Evolutionary conservation across 352 stramenopile species (phyloP).

Genomic region (Halophytophthora polymorphica): DNA sequence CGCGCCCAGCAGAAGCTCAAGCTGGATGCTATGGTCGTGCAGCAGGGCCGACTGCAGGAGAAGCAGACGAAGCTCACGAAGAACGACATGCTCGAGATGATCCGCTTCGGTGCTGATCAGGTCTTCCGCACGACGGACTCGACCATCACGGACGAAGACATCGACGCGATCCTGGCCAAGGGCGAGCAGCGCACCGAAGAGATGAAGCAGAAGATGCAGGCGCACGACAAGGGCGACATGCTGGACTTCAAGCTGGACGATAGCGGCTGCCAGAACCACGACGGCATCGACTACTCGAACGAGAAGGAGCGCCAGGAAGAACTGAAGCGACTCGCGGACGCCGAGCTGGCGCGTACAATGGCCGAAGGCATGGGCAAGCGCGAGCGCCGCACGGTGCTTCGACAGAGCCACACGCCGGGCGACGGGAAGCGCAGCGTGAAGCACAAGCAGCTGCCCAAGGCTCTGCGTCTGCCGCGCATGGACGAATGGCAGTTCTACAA

Average conservation of each 20-base stretch:
- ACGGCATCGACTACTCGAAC: slow-evolving; percentile 96
- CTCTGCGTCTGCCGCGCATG: slow-evolving; percentile 74
- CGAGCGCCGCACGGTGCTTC: slow-evolving; percentile 76
- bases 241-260: slow-evolving; percentile 93
- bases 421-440: slow-evolving; percentile 62
- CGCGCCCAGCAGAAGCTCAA: slow-evolving; percentile 97
- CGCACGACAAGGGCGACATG: slow-evolving; percentile 82
- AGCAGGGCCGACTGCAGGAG: slow-evolving; percentile 82
- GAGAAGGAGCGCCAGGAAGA: slow-evolving; percentile 86
- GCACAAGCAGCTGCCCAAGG: slow-evolving; percentile 78
- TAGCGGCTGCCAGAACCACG: slow-evolving; percentile 93
- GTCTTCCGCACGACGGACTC: slow-evolving; percentile 96
- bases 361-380: slow-evolving; percentile 83
- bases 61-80: slow-evolving; percentile 93
- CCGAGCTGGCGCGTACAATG: slow-evolving; percentile 74
- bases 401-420: slow-evolving; percentile 41
- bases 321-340: slow-evolving; percentile 78
- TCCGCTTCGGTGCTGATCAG: slow-evolving; percentile 97
- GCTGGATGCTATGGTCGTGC: slow-evolving; percentile 83
- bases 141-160: slow-evolving; percentile 97
- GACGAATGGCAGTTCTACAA: slow-evolving; percentile 91
- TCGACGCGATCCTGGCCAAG: slow-evolving; percentile 96
- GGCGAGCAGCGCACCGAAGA: slow-evolving; percentile 84
- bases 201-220: slow-evolving; percentile 87
- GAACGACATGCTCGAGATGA: slow-evolving; percentile 96